Evolutionary conservation across 148 eudicot genomes (phyloP), one percentile per base, ranked within the genome.

Genomic region (Rhododendron henanense): DNA sequence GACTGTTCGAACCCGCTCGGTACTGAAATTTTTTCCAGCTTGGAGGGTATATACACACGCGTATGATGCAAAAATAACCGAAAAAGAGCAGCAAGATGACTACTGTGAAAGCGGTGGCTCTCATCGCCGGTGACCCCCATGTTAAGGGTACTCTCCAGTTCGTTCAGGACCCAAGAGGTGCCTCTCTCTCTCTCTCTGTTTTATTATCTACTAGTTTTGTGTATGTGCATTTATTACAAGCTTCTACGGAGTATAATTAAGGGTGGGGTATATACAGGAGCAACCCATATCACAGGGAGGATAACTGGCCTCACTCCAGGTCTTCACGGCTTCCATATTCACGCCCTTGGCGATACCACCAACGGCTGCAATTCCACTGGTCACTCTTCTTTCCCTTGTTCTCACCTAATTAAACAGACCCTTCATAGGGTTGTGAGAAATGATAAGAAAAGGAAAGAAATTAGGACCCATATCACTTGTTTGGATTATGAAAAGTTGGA

Each of bases 311-410:
- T 96, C 21, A 81, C 85, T 15, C 99, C 99, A 35, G 99, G 99
- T 4, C 93, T 88, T 61, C 99, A 94, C 89, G 99, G 95, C 16
- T 96, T 96, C 87, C 99, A 96, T 88, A 92, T 96, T 45, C 99
- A 96, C 85, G 93, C 95, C 39, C 94, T 96, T 78, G 99, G 99
- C 31, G 99, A 96, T 89, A 96, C 99, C 85, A 94, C 94, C 88
- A 94, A 94, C 84, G 99, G 98, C 85, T 96, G 99, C 93, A 93
- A 81, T 85, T 96, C 99, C 84, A 96, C 98, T 76, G 99, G 98
- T 95, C 67, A 10, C 48, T 65, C 67, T 77, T 55, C 65, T 21
- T 55, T 55, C 50, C 21, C 47, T 51, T 33, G 35, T 48, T 75
- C 61, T 57, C 19, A 13, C n/a, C 47, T 35, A 18, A 16, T 79